Evolutionary conservation across 345 rosid species (phyloP).

Genomic region (Eucalyptus rudis): DNA sequence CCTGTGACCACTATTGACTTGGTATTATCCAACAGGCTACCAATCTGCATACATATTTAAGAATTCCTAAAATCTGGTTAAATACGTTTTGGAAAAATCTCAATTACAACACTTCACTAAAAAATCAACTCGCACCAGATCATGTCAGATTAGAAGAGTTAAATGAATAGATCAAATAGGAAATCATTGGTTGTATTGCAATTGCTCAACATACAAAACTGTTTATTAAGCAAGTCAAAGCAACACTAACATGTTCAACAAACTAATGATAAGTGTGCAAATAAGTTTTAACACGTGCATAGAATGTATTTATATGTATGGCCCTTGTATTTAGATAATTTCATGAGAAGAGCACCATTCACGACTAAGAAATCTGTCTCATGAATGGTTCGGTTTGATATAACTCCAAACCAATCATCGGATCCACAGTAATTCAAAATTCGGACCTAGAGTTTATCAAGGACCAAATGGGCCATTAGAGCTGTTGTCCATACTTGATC

Average conservation of each 20-base stretch:
- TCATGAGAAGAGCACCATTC: background rate
- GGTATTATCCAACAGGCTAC: slow-evolving; percentile 5
- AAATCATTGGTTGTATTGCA: background rate
- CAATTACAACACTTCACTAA: background rate
- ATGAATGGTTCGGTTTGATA: background rate
- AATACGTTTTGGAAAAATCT: background rate
- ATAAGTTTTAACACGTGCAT: too few relatives aligned
- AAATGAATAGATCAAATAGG: background rate
- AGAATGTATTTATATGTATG: background rate
- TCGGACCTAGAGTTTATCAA: background rate
- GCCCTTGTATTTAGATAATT: background rate
- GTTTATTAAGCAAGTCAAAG: background rate
- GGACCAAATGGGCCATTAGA: background rate
- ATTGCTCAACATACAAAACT: background rate
- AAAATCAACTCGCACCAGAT: background rate
- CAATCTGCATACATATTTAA: slow-evolving; percentile 18
- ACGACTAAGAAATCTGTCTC: background rate
- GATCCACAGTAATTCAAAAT: background rate
- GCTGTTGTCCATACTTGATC: background rate
- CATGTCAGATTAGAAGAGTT: background rate
- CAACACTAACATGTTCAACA: background rate
- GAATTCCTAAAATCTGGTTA: background rate
- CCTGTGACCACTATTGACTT: slow-evolving; percentile 63
- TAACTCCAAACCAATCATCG: background rate
- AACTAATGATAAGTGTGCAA: background rate